A percentile compares a stretch with the other conserved stretches of the same genome.
phyloP scores from a whole-genome alignment of 2,329 filamentous ascomycete genomes.

The Colletotrichum gloeosporioides region DNA sequence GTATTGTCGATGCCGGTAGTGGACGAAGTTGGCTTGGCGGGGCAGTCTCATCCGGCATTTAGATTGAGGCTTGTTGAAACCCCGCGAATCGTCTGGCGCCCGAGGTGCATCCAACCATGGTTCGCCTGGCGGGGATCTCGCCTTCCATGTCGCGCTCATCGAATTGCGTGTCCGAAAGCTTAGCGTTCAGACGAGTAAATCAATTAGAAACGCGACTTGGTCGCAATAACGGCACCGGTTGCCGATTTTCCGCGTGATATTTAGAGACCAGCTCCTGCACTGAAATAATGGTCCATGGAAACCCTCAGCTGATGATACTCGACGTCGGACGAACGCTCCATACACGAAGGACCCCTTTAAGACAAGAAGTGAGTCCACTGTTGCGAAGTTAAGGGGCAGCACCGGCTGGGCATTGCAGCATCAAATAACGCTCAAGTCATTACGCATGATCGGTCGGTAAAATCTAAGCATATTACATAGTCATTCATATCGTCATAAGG shows the following conservation, averaged over 20 bases:
- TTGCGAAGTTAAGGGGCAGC: not conserved
- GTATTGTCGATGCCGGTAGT: not conserved
- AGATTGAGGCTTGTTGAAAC: not conserved
- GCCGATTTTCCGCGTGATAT: not conserved
- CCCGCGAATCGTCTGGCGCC: conserved; percentile 5
- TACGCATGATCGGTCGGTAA: not conserved
- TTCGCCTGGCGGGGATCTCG: not conserved
- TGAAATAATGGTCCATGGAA: not conserved
- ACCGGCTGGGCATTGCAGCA: rapidly evolving
- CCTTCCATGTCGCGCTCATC: not conserved
- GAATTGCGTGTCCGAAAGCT: not conserved
- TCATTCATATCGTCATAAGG: not conserved
- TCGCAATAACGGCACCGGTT: not conserved
- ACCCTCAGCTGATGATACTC: not conserved
- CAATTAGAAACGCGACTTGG: not conserved
- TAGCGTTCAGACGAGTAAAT: not conserved
- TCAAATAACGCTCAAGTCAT: not conserved
- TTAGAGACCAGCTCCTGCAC: not conserved
- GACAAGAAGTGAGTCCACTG: not conserved
- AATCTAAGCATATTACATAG: not conserved
- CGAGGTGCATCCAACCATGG: not conserved
- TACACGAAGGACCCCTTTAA: not conserved
- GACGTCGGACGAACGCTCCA: not conserved
- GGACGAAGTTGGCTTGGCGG: not conserved
- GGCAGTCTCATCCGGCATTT: not conserved